Base-by-base conservation (phyloP, 345 rosid species). In the Bruguiera parviflora region DNA sequence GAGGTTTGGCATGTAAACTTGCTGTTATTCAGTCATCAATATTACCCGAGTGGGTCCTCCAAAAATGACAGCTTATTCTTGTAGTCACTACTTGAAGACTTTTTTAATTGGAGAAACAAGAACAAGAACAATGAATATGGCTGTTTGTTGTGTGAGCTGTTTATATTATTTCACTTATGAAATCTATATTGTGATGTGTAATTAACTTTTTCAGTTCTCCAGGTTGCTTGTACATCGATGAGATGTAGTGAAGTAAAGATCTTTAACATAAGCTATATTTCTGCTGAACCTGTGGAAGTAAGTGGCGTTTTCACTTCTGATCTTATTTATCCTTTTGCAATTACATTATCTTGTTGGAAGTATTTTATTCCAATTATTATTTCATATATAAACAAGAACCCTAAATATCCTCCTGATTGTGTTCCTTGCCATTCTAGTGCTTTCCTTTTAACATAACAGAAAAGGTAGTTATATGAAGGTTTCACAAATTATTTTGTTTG, bases 211-310 rank as follows among this genome's bases (percentile, higher is more conserved):
- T 52, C 21, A 31, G 37, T 73, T 53, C 43, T 74, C 46, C 74
- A 95, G 99, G 89, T 95, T 73, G 99, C 83, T 63, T 92, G 96
- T 69, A 63, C 91, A 65, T 92, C 98, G 46, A 66, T 71, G 75
- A 84, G 76, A 80, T 79, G 55, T 24, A 79, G 84, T 51, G 87
- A 83, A 79, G 89, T 88, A 35, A 78, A 73, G 5, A 78, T 95
- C 66, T 95, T 83, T 53, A 96, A 95, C 75, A 81, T 95, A 76
- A 86, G 96, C 69, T 92, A 87, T 73, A 58, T 87, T 58, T 90
- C 98, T 71, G 71, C 89, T n/a, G 77, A 86, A 64, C 98, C 98
- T 49, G 73, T 78, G 65, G 86, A 87, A 81, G 99, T 88, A 81
- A 78, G 88, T 69, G 33, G 16, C 18, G 5, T 21, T 49, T 64